phyloP scores from a whole-genome alignment of 768 basidiomycete genomes.

The Calocera viscosa region DNA sequence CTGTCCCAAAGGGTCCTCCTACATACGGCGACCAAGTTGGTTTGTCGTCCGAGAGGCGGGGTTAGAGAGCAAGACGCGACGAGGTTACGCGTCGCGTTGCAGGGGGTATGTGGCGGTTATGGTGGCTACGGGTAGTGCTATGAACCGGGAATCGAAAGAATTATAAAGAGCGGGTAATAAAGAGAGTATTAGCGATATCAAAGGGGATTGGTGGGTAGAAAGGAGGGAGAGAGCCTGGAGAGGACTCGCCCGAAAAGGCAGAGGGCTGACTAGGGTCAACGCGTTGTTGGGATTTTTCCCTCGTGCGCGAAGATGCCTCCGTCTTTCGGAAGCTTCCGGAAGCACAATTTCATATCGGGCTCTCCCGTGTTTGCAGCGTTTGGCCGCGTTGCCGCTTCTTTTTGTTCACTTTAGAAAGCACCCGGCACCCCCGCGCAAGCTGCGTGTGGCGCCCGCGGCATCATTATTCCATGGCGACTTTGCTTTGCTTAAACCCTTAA shows the following conservation, averaged over 20 bases:
- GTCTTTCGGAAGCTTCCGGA: constrained; percentile 1
- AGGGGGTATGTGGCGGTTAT: neutral
- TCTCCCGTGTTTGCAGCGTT: neutral
- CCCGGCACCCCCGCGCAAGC: neutral
- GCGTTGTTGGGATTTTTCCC: constrained; percentile 8
- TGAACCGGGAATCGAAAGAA: constrained; percentile 9
- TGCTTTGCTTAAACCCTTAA: neutral
- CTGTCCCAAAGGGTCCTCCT: neutral
- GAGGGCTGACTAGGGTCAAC: constrained; percentile 6
- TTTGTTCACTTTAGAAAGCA: constrained; percentile 8
- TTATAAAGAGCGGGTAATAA: constrained; percentile 9
- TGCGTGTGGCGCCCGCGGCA: constrained; percentile 6
- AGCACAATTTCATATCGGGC: constrained; percentile 6
- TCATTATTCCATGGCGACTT: constrained; percentile 9
- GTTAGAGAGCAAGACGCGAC: neutral
- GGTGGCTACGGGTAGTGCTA: neutral
- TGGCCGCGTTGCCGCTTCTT: neutral
- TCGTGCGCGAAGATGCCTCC: constrained; percentile 5
- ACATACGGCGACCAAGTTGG: constrained; percentile 7
- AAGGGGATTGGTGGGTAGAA: neutral
- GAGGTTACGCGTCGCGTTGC: neutral
- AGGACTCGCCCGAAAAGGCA: constrained; percentile 7
- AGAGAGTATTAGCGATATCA: constrained; percentile 1
- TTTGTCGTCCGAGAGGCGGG: neutral
- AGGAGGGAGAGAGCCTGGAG: constrained; percentile 4